Conservation (phyloP, 2,329 filamentous ascomycete species). For the Penicillium griseofulvum region DNA sequence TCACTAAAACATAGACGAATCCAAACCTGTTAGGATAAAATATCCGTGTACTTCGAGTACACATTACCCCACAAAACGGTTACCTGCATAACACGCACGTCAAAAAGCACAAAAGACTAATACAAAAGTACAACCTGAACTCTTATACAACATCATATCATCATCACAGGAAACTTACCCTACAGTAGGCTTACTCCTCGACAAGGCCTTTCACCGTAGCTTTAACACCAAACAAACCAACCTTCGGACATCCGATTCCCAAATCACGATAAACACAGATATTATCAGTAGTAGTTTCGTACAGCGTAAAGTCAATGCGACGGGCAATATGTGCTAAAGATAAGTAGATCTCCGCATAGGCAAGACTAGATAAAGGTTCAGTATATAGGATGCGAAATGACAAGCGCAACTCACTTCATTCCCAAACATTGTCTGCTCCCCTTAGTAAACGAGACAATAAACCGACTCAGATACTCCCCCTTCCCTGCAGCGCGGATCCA, state of each 20-base stretch:
- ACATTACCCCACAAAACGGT: background rate
- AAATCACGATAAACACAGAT: constrained; percentile 20
- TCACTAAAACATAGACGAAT: background rate
- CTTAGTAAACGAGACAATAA: constrained; percentile 23
- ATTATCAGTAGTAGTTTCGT: constrained; percentile 18
- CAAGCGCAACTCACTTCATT: constrained; percentile 18
- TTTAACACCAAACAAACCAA: constrained; percentile 14
- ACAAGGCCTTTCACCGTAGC: constrained; percentile 16
- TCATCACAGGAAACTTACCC: background rate
- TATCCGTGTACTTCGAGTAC: background rate
- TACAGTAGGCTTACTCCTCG: constrained; percentile 8
- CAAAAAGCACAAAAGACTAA: background rate
- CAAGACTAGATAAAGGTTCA: constrained; percentile 13
- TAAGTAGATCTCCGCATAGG: constrained; percentile 24
- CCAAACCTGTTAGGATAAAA: background rate
- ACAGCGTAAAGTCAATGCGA: constrained; percentile 16
- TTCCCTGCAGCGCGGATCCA: constrained; percentile 17
- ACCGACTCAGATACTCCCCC: constrained; percentile 17
- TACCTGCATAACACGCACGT: background rate
- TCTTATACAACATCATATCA: background rate
- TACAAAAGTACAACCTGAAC: background rate
- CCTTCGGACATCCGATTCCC: constrained; percentile 16
- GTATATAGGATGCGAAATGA: background rate
- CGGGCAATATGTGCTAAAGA: constrained; percentile 21
- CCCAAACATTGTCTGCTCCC: constrained; percentile 24